These are phyloP conservation scores for Fusarium sp. DNA, from an alignment of 2,329 filamentous ascomycete genomes.

Conservation along the genomic window DNA sequence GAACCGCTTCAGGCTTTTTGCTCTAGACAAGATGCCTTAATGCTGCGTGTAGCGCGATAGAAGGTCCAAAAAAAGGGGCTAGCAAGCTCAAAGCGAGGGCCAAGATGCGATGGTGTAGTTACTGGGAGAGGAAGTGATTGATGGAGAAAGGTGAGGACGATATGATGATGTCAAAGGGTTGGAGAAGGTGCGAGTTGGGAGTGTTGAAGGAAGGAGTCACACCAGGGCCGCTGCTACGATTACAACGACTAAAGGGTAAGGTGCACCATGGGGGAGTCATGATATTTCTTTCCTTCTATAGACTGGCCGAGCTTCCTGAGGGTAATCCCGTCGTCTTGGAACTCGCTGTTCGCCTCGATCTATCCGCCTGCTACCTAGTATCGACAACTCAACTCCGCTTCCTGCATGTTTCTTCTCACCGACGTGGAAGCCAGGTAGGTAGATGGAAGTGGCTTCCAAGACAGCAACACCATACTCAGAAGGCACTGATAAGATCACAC, in stretches of 20 bases:
- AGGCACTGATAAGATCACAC: background rate
- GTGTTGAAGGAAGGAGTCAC: background rate
- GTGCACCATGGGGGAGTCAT: background rate
- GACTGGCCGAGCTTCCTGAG: background rate
- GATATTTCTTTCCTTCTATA: background rate
- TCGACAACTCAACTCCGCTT: background rate
- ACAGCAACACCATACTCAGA: too few relatives aligned
- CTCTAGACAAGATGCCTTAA: constrained; percentile 42
- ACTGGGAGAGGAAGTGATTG: background rate
- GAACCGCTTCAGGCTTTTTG: constrained; percentile 26
- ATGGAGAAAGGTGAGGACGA: background rate
- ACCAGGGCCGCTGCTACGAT: background rate
- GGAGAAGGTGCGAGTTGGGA: background rate
- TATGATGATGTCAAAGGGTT: background rate
- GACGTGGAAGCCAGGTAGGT: background rate
- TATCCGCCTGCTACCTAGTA: background rate
- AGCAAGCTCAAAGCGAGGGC: constrained; percentile 28
- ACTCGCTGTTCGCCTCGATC: background rate
- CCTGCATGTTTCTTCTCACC: background rate
- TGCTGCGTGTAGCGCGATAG: constrained; percentile 43
- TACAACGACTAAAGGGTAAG: background rate
- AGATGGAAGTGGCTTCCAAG: background rate
- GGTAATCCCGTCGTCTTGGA: background rate
- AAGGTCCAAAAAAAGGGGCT: constrained; percentile 42
- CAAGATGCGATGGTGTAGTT: constrained; percentile 31